Base-by-base conservation (phyloP, 805 yeast species). In the Candida palmyrensis region DNA sequence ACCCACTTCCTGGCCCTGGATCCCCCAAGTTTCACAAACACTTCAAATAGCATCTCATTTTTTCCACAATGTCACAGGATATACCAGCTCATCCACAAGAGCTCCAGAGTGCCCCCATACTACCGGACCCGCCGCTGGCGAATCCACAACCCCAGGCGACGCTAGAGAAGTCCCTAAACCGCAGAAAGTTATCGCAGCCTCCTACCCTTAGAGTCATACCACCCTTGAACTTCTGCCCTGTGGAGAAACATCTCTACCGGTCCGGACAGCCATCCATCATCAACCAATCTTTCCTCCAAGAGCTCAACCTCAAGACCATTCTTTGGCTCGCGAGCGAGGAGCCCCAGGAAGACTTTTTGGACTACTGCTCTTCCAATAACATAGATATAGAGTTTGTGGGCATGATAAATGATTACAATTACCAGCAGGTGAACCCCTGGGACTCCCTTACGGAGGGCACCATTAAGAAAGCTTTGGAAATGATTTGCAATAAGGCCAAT, bases 291-390 rank as follows among this genome's bases (percentile, higher is more conserved):
- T 92, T 90, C 51, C 58, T 92, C 21, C 70, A 78, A 38, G 82
- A 83, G 43, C 66, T 90, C 39, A 70, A 82, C 37, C 66, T 90
- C 33, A 78, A 77, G 36, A 82, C 94, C 4, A 82, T 92, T 21
- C 74, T 92, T 5, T 90, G 98, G 98, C 68, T 92, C 28, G 96
- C 97, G 1, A 82, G 83, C 23, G 98, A 90, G 52, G 98, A 90
- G 54, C 98, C 98, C 0, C 82, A 78, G 39, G 97, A 90, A 48
- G 83, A 80, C 31, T 75, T 92, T 42, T 60, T 88, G 34, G 89
- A 81, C 48, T 92, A 85, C 55, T 84, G 89, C 29, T 85, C 81
- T 39, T 73, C 69, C 15, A 71, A 81, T 45, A 72, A 75, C 38
- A 87, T 92, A 40, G 72, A 73, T 40, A 67, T 92, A 29, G 90